Base-by-base conservation (phyloP, 352 stramenopile species). In the Pythium chondricola region DNA sequence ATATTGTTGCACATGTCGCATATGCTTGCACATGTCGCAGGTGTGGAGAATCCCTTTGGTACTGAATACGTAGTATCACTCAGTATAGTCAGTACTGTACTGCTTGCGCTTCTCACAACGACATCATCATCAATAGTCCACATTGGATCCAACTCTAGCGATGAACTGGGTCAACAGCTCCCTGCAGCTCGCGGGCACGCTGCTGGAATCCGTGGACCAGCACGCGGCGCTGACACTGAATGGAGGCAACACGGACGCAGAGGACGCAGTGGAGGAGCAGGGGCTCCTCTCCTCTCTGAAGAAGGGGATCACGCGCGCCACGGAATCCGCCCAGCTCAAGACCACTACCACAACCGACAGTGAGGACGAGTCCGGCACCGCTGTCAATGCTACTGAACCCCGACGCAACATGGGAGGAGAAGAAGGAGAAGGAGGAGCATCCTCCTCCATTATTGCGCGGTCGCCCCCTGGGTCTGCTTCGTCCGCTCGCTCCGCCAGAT, bases 151-250 rank as follows among this genome's bases (percentile, higher is more conserved):
- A n/a, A n/a, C n/a, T n/a, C n/a, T n/a, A 45, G 27, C 25, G 24
- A 92, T 93, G 83, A 88, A 88, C 54, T 93, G 83, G 80, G 74
- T 92, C 26, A 91, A 65, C 65, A 90, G 72, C 47, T 90, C 76
- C 55, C 67, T 93, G 39, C 76, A 93, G 60, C 56, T 89, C 16
- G 79, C 79, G 39, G 83, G 80, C 21, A 85, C 69, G 43, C 61
- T 93, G 50, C 75, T 93, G 40, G 80, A 93, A 63, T 90, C 77
- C 4, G 83, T 93, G 44, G 83, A 93, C 54, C 80, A 93, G 66
- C 82, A 86, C 25, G 83, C 80, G 17, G 79, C 83, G 18, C 61
- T 86, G 37, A 90, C 73, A n/a, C 70, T 93, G 25, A 55, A 52
- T 30, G 32, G 47, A 36, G 41, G 40, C 24, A 54, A 20, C 17